Base-by-base conservation (phyloP, 257 asterid genomes). In the Solanum commersonii region DNA sequence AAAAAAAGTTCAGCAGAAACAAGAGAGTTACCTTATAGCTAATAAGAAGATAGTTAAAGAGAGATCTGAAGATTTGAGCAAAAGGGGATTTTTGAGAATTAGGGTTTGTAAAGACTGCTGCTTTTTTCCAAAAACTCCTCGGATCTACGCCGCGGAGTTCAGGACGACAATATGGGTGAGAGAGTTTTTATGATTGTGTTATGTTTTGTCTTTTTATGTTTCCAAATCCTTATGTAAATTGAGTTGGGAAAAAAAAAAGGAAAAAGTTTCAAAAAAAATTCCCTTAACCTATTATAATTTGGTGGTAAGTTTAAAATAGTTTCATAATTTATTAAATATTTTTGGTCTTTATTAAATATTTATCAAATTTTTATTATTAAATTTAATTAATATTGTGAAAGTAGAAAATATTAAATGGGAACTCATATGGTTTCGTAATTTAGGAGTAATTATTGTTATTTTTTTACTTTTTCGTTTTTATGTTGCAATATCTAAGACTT, bases 101-200 rank as follows among this genome's bases (percentile, higher is more conserved):
- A 40, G 85, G 83, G 86, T 38, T 87, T 87, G 68, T 33, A 27
- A 79, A 79, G 40, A 46, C 38, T 65, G 79, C 87, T 4, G 87
- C 29, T 65, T 37, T 11, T 35, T 38, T 65, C 83, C 83, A 83
- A 68, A 87, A 87, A 87, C 87, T 81, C 89, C 87, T 81, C 83
- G 89, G 89, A 87, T 87, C 87, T 81, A 87, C 73, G 87, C 89
- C 89, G 87, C 72, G 89, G 89, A 87, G 87, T 87, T 67, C 10
- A 73, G 88, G 85, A 87, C 67, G 8, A 29, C n/a, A 40, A 70
- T n/a, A 34, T 31, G 79, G 33, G 52, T 15, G 25, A 6, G 63
- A 25, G 31, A 37, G 10, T 81, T 15, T 46, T 27, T 46, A 46
- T 46, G 85, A 46, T 20, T 44, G 40, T 81, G 18, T 27, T 81